Evolutionary conservation across 2,329 filamentous ascomycete species (phyloP), one percentile per base, ranked within the genome.

Genomic region (Paracamarosporium sp.): DNA sequence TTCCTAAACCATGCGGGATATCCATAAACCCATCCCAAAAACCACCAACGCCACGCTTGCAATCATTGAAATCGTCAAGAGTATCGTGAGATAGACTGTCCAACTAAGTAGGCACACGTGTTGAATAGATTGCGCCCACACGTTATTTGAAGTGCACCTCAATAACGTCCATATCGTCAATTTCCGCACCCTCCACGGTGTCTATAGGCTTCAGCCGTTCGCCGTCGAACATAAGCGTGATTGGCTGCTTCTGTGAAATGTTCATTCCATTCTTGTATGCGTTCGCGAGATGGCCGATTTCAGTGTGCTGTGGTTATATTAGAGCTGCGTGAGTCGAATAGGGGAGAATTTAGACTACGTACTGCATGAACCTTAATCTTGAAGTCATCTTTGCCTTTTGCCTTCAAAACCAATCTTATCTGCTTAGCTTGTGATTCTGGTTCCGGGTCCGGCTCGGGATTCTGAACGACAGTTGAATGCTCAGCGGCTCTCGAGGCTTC

Each of bases 321-420:
- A 17, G 5, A 17, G 15, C 15, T 5, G 5, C 17, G 13, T 7
- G 36, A 2, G 17, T 7, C 17, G 5, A 22, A 35, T 2, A 15
- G 20, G 6, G 13, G 47, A 35, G 24, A 25, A 9, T 51, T n/a
- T 31, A 17, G 6, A 20, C 9, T 25, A 73, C 80, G 61, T 74
- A 83, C 81, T 56, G 78, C 74, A 44, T 77, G 77, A 12, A 83
- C 80, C 40, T 71, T 81, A 33, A 88, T 74, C 65, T 78, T 82
- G 62, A 83, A 82, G 33, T 86, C 82, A 9, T 77, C 72, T 41
- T 79, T 73, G 2, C 79, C 82, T 53, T 81, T 85, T 6, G 81
- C 81, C 61, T 82, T 84, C 27, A 88, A 64, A 5, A 82, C 73
- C 27, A 88, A 67, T 25, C 80, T 79, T 52, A 85, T 68, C 43